Evolutionary conservation across 176 grass and related monocot genomes (phyloP), one percentile per base, ranked within the genome.

Genomic region (Triticum monococcum): DNA sequence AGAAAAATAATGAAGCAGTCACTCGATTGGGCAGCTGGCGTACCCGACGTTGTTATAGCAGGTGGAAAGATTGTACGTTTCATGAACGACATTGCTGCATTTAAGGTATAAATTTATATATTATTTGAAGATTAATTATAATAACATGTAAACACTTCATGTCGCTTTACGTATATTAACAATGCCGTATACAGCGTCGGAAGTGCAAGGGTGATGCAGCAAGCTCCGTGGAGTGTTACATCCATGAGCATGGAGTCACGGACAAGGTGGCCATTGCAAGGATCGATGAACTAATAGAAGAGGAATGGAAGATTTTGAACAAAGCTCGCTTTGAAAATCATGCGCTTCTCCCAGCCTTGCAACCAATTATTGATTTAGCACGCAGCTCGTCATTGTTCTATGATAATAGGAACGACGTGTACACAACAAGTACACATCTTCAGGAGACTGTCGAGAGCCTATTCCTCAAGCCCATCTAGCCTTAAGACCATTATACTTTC

Each of bases 81-180:
- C 43, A 46, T 14, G 87, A 89, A 82, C 89, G 87, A 46, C 43
- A 17, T 54, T 54, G 50, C 50, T 54, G 50, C 50, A 54, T 54
- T 54, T 54, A 88, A 37, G 20, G 22, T 74, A 23, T 46, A 12
- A 46, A 46, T 46, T 12, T 12, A 46, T 46, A 46, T 16, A 46
- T 46, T 2, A 36, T 36, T 36, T 36, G 43, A 46, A 12, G 43
- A 46, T 46, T 46, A 46, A 46, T 46, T 46, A 46, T 46, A 46
- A 12, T 46, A 46, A 46, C 0, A 11, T 46, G 11, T 12, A 46
- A 9, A 40, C 7, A 12, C 43, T 46, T 40, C 38, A 46, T 46
- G 43, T 46, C 3, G 12, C 3, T 11, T 46, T 46, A 46, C 43
- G 11, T 46, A 13, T 12, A 46, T 46, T 46, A 46, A 10, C 3